Conservation (phyloP, 208 protist genomes). For the Borovskyia barvae region DNA sequence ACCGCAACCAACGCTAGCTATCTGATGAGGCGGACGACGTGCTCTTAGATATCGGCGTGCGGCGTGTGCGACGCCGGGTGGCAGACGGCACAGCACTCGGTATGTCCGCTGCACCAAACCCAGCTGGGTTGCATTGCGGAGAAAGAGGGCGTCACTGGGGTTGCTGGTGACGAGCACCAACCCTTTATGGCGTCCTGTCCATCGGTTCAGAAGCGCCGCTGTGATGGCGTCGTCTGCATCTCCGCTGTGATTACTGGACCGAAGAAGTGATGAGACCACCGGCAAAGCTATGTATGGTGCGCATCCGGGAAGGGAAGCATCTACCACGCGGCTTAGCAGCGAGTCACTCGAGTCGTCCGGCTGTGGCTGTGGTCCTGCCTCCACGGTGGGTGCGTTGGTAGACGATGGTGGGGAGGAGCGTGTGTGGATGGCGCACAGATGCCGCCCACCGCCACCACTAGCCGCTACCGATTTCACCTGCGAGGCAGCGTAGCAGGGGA, state of each 20-base stretch:
- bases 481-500: slow-evolving; percentile 54
- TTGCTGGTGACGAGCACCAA: slow-evolving; percentile 41
- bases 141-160: slow-evolving; percentile 43
- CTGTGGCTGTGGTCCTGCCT: slow-evolving; percentile 12
- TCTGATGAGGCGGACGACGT: not conserved
- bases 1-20: not conserved
- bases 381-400: not conserved
- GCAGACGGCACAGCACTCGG: slow-evolving; percentile 67
- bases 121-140: slow-evolving; percentile 61
- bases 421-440: slow-evolving; percentile 26
- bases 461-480: slow-evolving; percentile 30
- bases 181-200: slow-evolving; percentile 54
- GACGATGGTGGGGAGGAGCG: not conserved
- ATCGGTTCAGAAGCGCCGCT: slow-evolving; percentile 40
- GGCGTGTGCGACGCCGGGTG: slow-evolving; percentile 28
- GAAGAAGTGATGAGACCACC: slow-evolving; percentile 26
- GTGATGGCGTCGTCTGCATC: not conserved
- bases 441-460: slow-evolving; percentile 18
- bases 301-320: slow-evolving; percentile 40
- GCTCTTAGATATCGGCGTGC: slow-evolving; percentile 10
- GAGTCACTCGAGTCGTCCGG: slow-evolving; percentile 57
- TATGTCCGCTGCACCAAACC: slow-evolving; percentile 57
- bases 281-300: slow-evolving; percentile 20
- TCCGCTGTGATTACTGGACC: not conserved
- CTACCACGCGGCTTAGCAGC: slow-evolving; percentile 37